A percentile compares a stretch with the other conserved stretches of the same genome.
Evolutionary conservation across 805 yeast genomes (phyloP).

Genomic region (Starmera dryadoides): DNA sequence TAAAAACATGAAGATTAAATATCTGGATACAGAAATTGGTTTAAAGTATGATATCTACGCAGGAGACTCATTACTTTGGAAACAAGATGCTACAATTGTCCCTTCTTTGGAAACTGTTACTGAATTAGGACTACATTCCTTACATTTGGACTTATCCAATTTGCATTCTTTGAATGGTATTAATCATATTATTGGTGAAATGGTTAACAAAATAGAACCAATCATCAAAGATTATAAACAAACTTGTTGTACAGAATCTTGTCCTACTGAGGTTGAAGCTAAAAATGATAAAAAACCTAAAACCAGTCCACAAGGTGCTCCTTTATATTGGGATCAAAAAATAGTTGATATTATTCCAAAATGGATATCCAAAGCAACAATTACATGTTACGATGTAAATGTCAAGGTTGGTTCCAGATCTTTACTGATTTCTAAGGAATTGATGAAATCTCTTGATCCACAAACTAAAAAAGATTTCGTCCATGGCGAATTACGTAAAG

Average conservation of each 20-base stretch:
- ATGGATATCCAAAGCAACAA: constrained; percentile 11
- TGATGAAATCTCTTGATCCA: constrained; percentile 23
- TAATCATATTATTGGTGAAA: constrained; percentile 13
- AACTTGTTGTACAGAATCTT: no score
- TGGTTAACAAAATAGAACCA: constrained; percentile 7
- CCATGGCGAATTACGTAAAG: constrained; percentile 29
- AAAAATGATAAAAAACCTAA: not conserved
- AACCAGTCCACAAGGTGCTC: not conserved
- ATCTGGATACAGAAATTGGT: constrained; percentile 10
- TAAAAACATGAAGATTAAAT: constrained; percentile 16
- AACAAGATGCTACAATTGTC: constrained; percentile 13
- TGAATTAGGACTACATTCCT: constrained; percentile 17
- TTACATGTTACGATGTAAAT: constrained; percentile 11
- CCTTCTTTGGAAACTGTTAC: constrained; percentile 16
- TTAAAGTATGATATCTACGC: constrained; percentile 15
- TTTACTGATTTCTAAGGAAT: constrained; percentile 32
- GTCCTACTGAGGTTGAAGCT: no score
- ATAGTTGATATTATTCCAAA: constrained; percentile 15
- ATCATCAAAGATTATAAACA: constrained; percentile 7
- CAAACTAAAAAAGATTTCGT: constrained; percentile 33
- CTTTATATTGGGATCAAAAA: constrained; percentile 2
- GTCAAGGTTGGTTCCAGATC: constrained; percentile 34
- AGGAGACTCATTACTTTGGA: constrained; percentile 15
- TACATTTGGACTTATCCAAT: constrained; percentile 17
- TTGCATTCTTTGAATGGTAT: constrained; percentile 23